These are phyloP conservation scores for Lumnitzera littorea DNA, from an alignment of 345 rosid genomes.

Conservation along the genomic window DNA sequence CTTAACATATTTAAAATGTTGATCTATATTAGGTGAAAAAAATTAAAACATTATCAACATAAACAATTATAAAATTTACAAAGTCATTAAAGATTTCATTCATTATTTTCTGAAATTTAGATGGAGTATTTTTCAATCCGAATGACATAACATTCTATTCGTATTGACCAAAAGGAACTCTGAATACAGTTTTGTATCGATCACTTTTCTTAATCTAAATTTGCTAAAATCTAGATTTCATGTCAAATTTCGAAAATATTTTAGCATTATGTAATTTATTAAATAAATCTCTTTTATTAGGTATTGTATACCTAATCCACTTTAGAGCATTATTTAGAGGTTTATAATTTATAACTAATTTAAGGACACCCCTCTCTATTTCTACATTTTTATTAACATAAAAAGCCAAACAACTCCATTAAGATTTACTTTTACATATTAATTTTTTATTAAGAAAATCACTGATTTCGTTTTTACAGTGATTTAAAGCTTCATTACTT, in stretches of 20 bases:
- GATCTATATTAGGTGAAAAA: too few relatives aligned
- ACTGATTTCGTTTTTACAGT: background rate
- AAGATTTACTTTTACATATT: background rate
- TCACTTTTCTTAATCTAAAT: background rate
- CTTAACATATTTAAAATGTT: too few relatives aligned
- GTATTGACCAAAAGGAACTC: too few relatives aligned
- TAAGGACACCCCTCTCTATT: background rate
- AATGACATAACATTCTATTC: too few relatives aligned
- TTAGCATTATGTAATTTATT: background rate
- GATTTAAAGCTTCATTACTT: background rate
- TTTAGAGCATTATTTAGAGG: background rate
- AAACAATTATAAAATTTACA: too few relatives aligned
- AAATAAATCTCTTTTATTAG: too few relatives aligned
- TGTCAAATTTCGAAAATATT: conserved; percentile 2
- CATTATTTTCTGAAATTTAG: too few relatives aligned
- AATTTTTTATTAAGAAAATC: background rate
- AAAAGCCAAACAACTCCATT: background rate
- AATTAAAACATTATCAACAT: too few relatives aligned
- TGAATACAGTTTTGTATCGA: background rate
- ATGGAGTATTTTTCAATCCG: too few relatives aligned
- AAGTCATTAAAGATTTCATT: too few relatives aligned
- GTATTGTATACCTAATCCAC: too few relatives aligned
- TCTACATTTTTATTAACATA: background rate
- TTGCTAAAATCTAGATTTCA: conserved; percentile 1
- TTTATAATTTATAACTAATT: background rate